Base-by-base conservation (phyloP, 345 rosid genomes). In the Populus tremula region DNA sequence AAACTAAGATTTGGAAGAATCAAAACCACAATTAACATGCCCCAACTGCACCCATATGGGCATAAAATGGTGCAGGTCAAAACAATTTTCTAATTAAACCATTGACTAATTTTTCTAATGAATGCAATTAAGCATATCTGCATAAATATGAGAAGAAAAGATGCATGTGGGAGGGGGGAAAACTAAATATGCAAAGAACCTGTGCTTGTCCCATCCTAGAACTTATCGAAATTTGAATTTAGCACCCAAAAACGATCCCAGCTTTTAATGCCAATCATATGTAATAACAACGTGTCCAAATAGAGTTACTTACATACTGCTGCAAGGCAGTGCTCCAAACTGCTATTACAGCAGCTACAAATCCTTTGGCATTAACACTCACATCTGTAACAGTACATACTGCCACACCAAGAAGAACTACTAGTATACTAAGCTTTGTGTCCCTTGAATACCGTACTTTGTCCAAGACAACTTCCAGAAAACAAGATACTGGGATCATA, bases 311-410 rank as follows among this genome's bases (percentile, higher is more conserved):
- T 86, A 96, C 99, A 80, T 96, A 96, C 83, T 96, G 99, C 82
- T 94, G 99, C 79, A 96, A 85, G 12, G 99, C 89, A 20, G 98
- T 96, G 91, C 99, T 96, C 96, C 97, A 96, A 78, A 96, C 94
- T 66, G 97, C 99, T 17, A 96, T 83, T n/a, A 86, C 80, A 9
- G 99, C 97, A 72, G 99, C 97, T 49, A 94, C 73, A 77, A 94
- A 96, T 41, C 99, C 99, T 73, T 91, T 91, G 80, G 90, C 76
- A 77, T 96, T 96, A 71, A 94, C 98, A 87, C 99, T 94, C 75
- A 96, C 96, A 84, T 96, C 99, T 49, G 99, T 94, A 72, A 96
- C 99, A 41, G 99, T 96, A 79, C 99, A 96, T 35, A 96, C 97
- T 31, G 91, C 98, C 83, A 96, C 99, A 64, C 99, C 99, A 78